phyloP scores from a whole-genome alignment of 257 asterid species.

The Penstemon barbatus region DNA sequence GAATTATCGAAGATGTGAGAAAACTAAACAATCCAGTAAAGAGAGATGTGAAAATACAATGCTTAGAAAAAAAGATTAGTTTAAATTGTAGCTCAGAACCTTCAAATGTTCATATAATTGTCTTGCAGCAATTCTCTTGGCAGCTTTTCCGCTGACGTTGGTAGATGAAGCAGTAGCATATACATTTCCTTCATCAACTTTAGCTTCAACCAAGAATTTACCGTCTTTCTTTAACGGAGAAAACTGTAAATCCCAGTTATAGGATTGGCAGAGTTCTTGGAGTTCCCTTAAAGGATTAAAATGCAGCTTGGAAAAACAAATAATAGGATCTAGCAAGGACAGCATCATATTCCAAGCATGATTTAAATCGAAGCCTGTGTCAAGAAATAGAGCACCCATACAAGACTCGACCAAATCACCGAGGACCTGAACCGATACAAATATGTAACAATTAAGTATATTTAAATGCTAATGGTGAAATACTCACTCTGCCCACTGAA shows the following conservation, averaged over 20 bases:
- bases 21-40: neutral
- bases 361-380: conserved; percentile 73
- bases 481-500: conserved; percentile 5
- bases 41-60: neutral
- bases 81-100: conserved; percentile 39
- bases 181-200: conserved; percentile 46
- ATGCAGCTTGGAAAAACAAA: conserved; percentile 60
- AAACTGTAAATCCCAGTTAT: conserved; percentile 51
- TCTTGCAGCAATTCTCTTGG: conserved; percentile 59
- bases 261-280: conserved; percentile 75
- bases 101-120: conserved; percentile 48
- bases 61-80: too few relatives aligned
- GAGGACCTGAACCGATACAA: conserved; percentile 66
- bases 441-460: conserved; percentile 28
- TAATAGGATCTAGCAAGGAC: conserved; percentile 65
- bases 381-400: conserved; percentile 84
- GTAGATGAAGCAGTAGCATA: conserved; percentile 44
- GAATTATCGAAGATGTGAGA: neutral
- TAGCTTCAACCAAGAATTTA: conserved; percentile 46
- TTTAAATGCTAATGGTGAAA: conserved; percentile 10
- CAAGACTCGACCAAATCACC: conserved; percentile 97
- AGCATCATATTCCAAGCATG: conserved; percentile 68
- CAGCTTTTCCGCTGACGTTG: conserved; percentile 54
- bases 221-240: conserved; percentile 47
- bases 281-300: conserved; percentile 72